Percentiles rank a stretch among this genome's conserved stretches.
These are phyloP conservation scores for Carex arenaria DNA, from an alignment of 202 grass and related monocot genomes.

Conservation along the genomic window DNA sequence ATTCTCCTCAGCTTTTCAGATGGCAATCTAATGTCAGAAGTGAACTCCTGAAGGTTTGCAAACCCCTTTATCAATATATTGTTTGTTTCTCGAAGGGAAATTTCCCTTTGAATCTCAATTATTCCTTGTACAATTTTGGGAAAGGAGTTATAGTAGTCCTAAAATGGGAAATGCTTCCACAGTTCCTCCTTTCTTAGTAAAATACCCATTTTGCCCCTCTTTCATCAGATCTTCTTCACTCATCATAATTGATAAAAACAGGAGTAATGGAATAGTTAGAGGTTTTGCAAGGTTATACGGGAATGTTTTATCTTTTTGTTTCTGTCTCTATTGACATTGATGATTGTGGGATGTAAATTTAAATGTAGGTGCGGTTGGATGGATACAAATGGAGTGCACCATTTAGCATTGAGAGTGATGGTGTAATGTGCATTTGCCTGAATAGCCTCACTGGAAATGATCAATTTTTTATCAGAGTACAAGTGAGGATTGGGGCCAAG, in stretches of 20 bases:
- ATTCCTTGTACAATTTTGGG: neutral
- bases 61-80: constrained; percentile 21
- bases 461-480: constrained; percentile 71
- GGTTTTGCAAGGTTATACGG: neutral
- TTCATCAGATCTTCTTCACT: neutral
- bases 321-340: neutral
- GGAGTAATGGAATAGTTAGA: neutral
- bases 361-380: constrained; percentile 62
- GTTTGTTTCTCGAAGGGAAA: neutral
- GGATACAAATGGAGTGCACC: constrained; percentile 90
- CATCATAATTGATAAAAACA: neutral
- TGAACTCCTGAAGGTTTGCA: constrained; percentile 79
- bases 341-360: constrained; percentile 20
- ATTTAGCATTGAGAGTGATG: constrained; percentile 88
- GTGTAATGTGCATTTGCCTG: constrained; percentile 76
- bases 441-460: constrained; percentile 54
- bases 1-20: constrained; percentile 74
- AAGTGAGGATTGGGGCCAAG: constrained; percentile 80
- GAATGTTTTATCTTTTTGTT: neutral
- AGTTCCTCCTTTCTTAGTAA: neutral
- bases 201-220: neutral
- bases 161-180: neutral
- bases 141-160: neutral
- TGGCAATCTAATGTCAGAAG: constrained; percentile 77
- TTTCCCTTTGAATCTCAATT: neutral